Base-by-base conservation (phyloP, 1,139 yeast species). In the Protomyces arabidopsidicola region DNA sequence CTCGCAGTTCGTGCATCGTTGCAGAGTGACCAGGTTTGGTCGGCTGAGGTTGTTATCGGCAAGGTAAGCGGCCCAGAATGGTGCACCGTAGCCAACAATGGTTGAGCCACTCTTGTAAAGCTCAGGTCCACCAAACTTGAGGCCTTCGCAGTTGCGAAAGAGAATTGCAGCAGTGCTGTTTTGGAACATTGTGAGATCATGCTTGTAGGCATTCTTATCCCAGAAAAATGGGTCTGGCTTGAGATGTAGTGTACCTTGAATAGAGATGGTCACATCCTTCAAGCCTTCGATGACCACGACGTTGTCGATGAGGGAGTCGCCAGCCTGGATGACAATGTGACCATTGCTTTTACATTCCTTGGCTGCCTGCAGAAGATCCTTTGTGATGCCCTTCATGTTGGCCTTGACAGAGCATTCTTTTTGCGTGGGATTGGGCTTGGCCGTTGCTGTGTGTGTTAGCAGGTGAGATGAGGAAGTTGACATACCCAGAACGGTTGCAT, bases 231-330 rank as follows among this genome's bases (percentile, higher is more conserved):
- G 39, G 56, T 53, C 56, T 10, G 38, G 35, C 35, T 36, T 53
- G 35, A 53, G 56, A 9, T 53, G 56, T 6, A 53, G 56, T 4
- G 56, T 53, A 3, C 56, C 56, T 36, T 35, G 48, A 14, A 53
- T 35, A 8, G 56, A 53, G 20, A 53, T 45, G n/a, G 36, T 45
- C 48, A 53, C 56, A 38, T 53, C 22, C 18, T 35, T 53, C 48
- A 53, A 31, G 35, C 24, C 56, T 34, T 20, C 24, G 48, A 53
- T 34, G 56, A 53, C 34, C 36, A 53, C 22, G 31, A 36, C 56
- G n/a, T 38, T 24, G 56, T 53, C 56, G 18, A 53, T 53, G 42
- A 53, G n/a, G 31, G 56, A 53, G 16, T 53, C 56, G 8, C 56
- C 56, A 6, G 27, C 18, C n/a, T 34, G 27, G 8, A 53, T 45